These are phyloP conservation scores for Pyrus bretschneideri DNA, from an alignment of 306 rosid genomes.

Conservation along the genomic window DNA sequence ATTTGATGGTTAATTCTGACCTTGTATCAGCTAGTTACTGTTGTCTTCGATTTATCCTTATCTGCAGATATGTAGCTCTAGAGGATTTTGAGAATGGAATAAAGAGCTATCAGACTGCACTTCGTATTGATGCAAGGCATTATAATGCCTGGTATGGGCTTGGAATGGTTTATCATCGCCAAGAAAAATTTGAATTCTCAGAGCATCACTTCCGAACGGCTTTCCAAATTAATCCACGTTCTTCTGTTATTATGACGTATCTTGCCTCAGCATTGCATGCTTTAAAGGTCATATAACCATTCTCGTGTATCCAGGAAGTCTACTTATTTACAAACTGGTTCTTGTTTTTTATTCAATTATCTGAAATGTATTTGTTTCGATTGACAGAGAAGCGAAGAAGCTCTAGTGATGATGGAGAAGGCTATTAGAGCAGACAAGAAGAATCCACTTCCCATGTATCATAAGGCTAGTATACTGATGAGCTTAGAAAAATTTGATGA, in stretches of 20 bases:
- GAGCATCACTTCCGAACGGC: constrained; percentile 96
- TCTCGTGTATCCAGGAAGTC: constrained; percentile 16
- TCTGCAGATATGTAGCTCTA: constrained; percentile 69
- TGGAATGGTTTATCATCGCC: constrained; percentile 92
- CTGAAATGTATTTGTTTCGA: constrained; percentile 18
- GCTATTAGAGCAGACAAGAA: constrained; percentile 90
- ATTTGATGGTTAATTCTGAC: not conserved
- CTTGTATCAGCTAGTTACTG: not conserved
- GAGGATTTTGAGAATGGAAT: constrained; percentile 97
- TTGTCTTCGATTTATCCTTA: constrained; percentile 19
- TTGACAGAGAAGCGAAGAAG: constrained; percentile 79
- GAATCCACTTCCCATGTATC: constrained; percentile 99
- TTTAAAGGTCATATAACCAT: constrained; percentile 52
- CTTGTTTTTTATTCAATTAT: constrained; percentile 5
- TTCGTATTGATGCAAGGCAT: constrained; percentile 83
- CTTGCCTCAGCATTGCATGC: constrained; percentile 87
- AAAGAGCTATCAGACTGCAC: constrained; percentile 89
- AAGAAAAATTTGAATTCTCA: constrained; percentile 83
- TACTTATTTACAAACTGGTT: not conserved
- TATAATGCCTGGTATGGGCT: constrained; percentile 98
- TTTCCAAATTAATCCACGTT: constrained; percentile 71
- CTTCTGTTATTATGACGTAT: constrained; percentile 90
- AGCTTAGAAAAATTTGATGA: constrained; percentile 69
- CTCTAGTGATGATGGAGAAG: constrained; percentile 77
- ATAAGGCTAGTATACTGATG: constrained; percentile 85